Base-by-base conservation (phyloP, 2,329 filamentous ascomycete species). In the Trichoderma endophyticum region DNA sequence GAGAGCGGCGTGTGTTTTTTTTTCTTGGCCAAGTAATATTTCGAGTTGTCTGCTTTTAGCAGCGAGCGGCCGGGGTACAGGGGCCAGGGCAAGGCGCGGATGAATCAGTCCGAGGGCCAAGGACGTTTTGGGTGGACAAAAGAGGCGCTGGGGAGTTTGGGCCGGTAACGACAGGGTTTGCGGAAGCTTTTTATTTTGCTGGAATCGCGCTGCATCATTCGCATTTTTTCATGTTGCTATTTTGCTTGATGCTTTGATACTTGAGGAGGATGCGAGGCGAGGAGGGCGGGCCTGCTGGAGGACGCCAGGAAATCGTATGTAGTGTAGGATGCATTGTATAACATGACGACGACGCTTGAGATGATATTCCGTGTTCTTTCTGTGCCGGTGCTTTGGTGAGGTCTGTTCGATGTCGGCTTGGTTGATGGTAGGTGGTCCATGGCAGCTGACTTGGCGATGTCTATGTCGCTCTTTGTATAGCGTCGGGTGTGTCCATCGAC, bases 251-350 rank as follows among this genome's bases (percentile, higher is more conserved):
- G 48, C 66, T 61, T 61, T 43, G 57, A 60, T 30, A 21, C 57
- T 70, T 26, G 57, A 62, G 66, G 56, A 34, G 39, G 57, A 61
- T 36, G 66, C 56, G 39, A 57, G 57, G 62, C n/a, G 6, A 4
- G 7, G 62, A 39, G 70, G 48, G 60, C 59, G 75, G 73, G 28
- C 30, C 73, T 70, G 71, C 32, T 56, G 73, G 73, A 36, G 43
- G 63, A 4, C 71, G 69, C 62, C 71, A 60, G 72, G 70, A 63
- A 63, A 56, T 62, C 61, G 36, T 68, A 70, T 73, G 74, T 75
- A 73, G 73, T 63, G 71, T 72, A 72, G 60, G 66, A 72, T 73
- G 75, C 74, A 73, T 76, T 72, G 75, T 77, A 77, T 73, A 71
- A 71, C 74, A 76, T 73, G 60, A 71, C 57, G n/a, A 56, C 54